Percentiles rank a stretch among this genome's conserved stretches.
These are phyloP conservation scores for Leccinum arenicola DNA, from an alignment of 768 basidiomycete species.

Conservation along the genomic window DNA sequence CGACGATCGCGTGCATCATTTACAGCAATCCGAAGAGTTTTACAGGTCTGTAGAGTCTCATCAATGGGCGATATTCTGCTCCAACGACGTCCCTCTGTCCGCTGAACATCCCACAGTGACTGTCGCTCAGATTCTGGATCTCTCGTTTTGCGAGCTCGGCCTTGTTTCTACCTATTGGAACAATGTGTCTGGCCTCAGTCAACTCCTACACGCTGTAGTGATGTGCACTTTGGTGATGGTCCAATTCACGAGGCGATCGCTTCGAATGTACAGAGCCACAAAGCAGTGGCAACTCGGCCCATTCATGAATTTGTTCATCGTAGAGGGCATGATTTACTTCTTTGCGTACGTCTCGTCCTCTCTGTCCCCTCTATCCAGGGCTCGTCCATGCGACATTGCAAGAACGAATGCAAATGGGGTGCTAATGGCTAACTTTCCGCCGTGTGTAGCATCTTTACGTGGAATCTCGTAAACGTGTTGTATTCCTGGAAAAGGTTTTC, in stretches of 20 bases:
- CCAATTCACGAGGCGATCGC: neutral
- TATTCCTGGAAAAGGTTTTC: neutral
- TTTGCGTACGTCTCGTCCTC: constrained; percentile 4
- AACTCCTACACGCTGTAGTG: neutral
- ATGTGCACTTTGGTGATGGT: neutral
- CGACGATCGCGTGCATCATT: neutral
- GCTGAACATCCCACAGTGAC: neutral
- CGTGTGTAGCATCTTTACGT: neutral
- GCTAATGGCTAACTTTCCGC: neutral
- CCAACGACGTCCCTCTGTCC: neutral
- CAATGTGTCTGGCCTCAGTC: neutral
- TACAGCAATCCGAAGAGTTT: neutral
- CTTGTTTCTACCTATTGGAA: neutral
- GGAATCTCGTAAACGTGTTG: neutral
- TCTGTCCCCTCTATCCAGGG: neutral
- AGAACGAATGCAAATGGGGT: neutral
- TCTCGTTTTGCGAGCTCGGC: neutral
- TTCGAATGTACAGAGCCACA: neutral
- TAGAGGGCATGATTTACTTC: neutral
- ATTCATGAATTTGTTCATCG: constrained; percentile 1
- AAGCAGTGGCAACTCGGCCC: neutral
- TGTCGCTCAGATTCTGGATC: neutral
- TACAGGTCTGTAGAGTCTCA: neutral
- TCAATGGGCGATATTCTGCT: neutral
- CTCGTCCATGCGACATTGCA: neutral